Evolutionary conservation across 352 stramenopile genomes (phyloP).

Genomic region (Discostella stelligera): DNA sequence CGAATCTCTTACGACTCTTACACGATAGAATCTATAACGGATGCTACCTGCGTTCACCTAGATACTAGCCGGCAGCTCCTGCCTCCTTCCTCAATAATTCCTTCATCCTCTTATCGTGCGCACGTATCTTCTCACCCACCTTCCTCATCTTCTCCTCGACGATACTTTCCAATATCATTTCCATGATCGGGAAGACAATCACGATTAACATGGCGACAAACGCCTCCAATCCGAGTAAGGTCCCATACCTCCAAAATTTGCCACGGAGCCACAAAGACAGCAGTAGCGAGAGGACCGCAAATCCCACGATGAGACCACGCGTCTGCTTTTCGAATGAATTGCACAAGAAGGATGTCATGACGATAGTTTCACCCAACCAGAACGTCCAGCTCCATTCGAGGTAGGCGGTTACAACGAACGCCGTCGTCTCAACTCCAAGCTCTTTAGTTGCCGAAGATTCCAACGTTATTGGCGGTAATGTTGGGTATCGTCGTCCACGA

Average conservation of each 20-base stretch:
- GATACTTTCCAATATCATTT: constrained; percentile 79
- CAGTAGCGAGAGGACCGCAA: constrained; percentile 49
- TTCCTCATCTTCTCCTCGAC: constrained; percentile 79
- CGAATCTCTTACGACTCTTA: neutral
- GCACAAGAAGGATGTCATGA: constrained; percentile 72
- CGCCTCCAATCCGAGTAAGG: constrained; percentile 57
- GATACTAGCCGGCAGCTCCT: neutral
- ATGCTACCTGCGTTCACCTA: neutral
- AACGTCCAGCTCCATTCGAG: constrained; percentile 54
- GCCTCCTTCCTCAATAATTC: constrained; percentile 26
- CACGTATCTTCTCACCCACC: constrained; percentile 75
- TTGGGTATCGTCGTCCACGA: constrained; percentile 41
- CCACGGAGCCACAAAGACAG: constrained; percentile 69
- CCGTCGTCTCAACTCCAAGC: neutral
- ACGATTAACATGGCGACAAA: constrained; percentile 67
- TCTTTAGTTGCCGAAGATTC: neutral
- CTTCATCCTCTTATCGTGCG: constrained; percentile 55
- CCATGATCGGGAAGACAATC: constrained; percentile 77
- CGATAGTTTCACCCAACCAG: constrained; percentile 66
- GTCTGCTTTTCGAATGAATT: constrained; percentile 53
- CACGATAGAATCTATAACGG: neutral
- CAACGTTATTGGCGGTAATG: too few species aligned
- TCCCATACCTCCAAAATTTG: constrained; percentile 74
- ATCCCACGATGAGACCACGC: constrained; percentile 10
- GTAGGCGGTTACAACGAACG: neutral